These are phyloP conservation scores for Planoprotostelium fungivorum DNA, from an alignment of 78 protist genomes.

Conservation along the genomic window DNA sequence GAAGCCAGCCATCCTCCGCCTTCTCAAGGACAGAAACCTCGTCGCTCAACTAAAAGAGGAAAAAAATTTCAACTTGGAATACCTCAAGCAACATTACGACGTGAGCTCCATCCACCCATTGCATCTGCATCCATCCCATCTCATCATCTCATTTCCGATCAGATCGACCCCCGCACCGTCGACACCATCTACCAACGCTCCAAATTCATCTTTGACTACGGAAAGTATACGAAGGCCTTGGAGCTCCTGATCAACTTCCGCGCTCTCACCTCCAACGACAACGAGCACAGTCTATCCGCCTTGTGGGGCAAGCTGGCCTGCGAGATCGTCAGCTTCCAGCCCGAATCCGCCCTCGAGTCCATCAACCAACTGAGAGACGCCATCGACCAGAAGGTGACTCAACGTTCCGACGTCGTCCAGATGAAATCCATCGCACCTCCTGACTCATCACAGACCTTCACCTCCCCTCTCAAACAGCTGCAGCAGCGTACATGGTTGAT, in stretches of 20 bases:
- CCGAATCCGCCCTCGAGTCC: constrained; percentile 69
- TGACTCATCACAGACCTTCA: not conserved
- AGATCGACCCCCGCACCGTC: not conserved
- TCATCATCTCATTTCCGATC: not conserved
- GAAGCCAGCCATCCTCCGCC: not conserved
- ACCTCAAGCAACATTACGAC: not conserved
- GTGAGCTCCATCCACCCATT: too few species aligned
- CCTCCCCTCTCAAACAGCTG: constrained; percentile 59
- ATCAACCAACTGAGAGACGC: constrained; percentile 31
- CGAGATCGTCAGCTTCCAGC: constrained; percentile 68
- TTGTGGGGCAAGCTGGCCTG: constrained; percentile 91
- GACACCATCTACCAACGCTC: not conserved
- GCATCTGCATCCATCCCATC: too few species aligned
- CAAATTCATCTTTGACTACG: not conserved
- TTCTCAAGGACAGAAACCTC: not conserved
- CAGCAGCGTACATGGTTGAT: constrained; percentile 89
- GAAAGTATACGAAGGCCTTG: not conserved
- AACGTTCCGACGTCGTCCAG: not conserved
- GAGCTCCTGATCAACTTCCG: not conserved
- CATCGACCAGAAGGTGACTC: constrained; percentile 46
- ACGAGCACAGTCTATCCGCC: constrained; percentile 44
- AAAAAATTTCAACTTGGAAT: not conserved
- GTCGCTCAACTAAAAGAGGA: not conserved
- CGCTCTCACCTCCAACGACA: constrained; percentile 21
- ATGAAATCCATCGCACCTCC: not conserved